Percentiles rank a stretch among this genome's conserved stretches.
Conservation (phyloP, 2,329 filamentous ascomycete species). For the Paraconiothyrium sp. region DNA sequence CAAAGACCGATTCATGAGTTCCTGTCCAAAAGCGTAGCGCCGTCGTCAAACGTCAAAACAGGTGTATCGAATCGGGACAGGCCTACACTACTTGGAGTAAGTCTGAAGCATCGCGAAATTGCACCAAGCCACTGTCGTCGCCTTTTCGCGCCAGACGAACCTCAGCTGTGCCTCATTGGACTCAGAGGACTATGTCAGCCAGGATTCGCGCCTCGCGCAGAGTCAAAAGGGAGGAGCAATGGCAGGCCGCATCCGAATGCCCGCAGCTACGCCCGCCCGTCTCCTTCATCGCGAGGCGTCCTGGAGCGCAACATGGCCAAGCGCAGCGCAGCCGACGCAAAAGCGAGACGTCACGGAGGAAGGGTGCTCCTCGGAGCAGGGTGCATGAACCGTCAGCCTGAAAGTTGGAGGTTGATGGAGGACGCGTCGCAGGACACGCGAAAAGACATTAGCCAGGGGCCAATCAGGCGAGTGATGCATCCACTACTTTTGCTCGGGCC, state of each 20-base stretch:
- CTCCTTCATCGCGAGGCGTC: background rate
- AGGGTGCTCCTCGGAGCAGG: constrained; percentile 11
- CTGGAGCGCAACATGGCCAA: background rate
- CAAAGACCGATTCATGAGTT: constrained; percentile 26
- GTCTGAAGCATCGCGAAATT: constrained; percentile 39
- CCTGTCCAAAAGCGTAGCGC: constrained; percentile 29
- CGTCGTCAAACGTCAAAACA: constrained; percentile 30
- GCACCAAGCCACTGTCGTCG: constrained; percentile 34
- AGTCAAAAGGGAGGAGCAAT: constrained; percentile 26
- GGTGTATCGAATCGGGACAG: constrained; percentile 29
- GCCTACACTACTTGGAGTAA: constrained; percentile 34
- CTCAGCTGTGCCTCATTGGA: constrained; percentile 18
- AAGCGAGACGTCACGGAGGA: constrained; percentile 1
- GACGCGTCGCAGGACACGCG: constrained; percentile 22
- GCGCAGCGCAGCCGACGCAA: background rate
- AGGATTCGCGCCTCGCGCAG: constrained; percentile 24
- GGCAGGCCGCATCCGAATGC: background rate
- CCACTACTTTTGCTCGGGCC: constrained; percentile 24
- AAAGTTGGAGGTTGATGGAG: constrained; percentile 29
- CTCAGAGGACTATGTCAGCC: constrained; percentile 24
- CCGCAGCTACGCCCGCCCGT: background rate
- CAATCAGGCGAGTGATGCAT: constrained; percentile 20
- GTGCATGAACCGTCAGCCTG: constrained; percentile 28
- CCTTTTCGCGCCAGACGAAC: constrained; percentile 24
- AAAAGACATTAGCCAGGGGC: constrained; percentile 15